These are phyloP conservation scores for Ceratocystiopsis minuta DNA, from an alignment of 2,329 filamentous ascomycete species.

Conservation along the genomic window DNA sequence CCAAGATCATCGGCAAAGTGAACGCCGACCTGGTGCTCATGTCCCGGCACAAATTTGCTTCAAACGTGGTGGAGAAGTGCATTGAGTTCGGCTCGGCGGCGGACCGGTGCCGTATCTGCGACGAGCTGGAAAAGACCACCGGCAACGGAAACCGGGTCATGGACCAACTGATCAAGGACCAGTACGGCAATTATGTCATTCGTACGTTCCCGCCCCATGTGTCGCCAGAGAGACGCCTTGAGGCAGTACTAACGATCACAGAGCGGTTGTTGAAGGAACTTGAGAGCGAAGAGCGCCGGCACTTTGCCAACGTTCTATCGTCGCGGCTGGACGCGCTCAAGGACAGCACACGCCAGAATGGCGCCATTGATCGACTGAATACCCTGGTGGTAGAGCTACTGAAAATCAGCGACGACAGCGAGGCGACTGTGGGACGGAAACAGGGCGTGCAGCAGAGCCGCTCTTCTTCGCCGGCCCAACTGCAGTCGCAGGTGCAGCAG, in stretches of 20 bases:
- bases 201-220: constrained; percentile 41
- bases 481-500: constrained; percentile 12
- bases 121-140: constrained; percentile 38
- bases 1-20: constrained; percentile 56
- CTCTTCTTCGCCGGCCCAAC: no score
- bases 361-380: constrained; percentile 42
- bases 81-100: constrained; percentile 52
- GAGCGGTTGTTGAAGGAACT: constrained; percentile 61
- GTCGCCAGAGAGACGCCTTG: no score
- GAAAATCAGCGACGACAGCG: constrained; percentile 11
- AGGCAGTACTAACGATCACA: constrained; percentile 17
- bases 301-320: constrained; percentile 45
- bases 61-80: constrained; percentile 92
- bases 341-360: constrained; percentile 48
- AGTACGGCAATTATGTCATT: constrained; percentile 90
- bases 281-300: constrained; percentile 37
- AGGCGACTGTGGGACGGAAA: no score
- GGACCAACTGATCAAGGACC: constrained; percentile 66
- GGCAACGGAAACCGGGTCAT: constrained; percentile 53
- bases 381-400: constrained; percentile 13
- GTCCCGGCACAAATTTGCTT: constrained; percentile 92
- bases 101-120: constrained; percentile 53
- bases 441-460: no score
- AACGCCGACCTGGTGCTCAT: constrained; percentile 52
- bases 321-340: constrained; percentile 43